phyloP scores from a whole-genome alignment of 2,329 filamentous ascomycete species.

The Colletotrichum sp. region DNA sequence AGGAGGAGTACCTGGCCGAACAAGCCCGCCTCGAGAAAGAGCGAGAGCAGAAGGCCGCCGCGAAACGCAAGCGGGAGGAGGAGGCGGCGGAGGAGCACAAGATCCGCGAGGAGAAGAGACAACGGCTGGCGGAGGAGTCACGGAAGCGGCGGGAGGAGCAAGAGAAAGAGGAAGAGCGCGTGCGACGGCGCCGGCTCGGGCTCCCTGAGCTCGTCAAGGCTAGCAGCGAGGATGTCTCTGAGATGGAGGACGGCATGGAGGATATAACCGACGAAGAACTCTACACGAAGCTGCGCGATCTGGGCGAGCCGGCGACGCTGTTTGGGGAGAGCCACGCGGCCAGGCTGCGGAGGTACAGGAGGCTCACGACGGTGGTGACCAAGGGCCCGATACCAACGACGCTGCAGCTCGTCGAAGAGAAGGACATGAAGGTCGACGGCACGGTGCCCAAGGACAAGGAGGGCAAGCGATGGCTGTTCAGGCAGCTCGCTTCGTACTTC shows the following conservation, averaged over 20 bases:
- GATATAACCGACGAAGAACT: constrained; percentile 78
- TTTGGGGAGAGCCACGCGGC: constrained; percentile 83
- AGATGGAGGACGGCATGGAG: constrained; percentile 53
- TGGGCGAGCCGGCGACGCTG: constrained; percentile 75
- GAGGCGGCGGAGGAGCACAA: constrained; percentile 75
- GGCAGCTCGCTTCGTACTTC: constrained; percentile 94
- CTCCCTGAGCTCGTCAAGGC: constrained; percentile 72
- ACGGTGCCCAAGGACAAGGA: constrained; percentile 67
- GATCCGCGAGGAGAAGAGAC: constrained; percentile 81
- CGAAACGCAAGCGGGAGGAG: constrained; percentile 90
- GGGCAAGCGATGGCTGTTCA: constrained; percentile 74
- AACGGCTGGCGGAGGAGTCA: constrained; percentile 81
- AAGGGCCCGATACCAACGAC: constrained; percentile 88
- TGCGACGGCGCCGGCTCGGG: constrained; percentile 76
- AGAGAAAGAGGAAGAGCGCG: constrained; percentile 75
- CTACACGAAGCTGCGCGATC: constrained; percentile 66
- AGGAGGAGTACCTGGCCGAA: constrained; percentile 80
- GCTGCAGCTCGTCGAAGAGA: constrained; percentile 78
- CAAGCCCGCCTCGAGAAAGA: constrained; percentile 77
- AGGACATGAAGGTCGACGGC: constrained; percentile 83
- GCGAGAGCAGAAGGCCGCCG: constrained; percentile 70
- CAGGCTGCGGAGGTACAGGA: constrained; percentile 73
- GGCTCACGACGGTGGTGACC: constrained; percentile 65
- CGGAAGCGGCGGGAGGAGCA: constrained; percentile 71
- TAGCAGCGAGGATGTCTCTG: constrained; percentile 43